phyloP scores from a whole-genome alignment of 345 rosid species.

The Salix purpurea region DNA sequence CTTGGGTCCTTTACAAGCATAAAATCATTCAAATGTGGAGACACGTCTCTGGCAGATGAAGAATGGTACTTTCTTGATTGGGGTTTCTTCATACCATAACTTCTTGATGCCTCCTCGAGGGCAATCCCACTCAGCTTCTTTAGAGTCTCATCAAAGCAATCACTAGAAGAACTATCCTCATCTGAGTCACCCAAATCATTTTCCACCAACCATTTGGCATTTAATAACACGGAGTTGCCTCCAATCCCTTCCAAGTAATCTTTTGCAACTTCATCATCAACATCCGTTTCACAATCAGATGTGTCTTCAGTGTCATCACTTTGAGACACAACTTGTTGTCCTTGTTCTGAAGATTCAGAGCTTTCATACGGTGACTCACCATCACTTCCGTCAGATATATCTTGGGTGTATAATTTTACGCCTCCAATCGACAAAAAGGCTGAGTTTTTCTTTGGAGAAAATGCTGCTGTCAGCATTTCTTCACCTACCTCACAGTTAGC shows the following conservation, averaged over 20 bases:
- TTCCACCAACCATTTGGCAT: conserved; percentile 57
- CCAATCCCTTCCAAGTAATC: conserved; percentile 94
- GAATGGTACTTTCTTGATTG: conserved; percentile 32
- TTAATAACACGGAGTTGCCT: conserved; percentile 50
- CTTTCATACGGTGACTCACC: conserved; percentile 33
- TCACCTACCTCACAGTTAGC: conserved; percentile 19
- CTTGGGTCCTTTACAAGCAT: conserved; percentile 70
- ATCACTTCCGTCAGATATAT: conserved; percentile 60
- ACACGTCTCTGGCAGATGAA: conserved; percentile 30
- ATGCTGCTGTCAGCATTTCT: conserved; percentile 23
- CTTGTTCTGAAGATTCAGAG: conserved; percentile 41
- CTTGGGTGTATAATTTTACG: conserved; percentile 66
- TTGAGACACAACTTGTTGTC: conserved; percentile 36
- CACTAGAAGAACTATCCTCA: conserved; percentile 51
- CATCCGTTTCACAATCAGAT: conserved; percentile 50
- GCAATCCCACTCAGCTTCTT: conserved; percentile 62
- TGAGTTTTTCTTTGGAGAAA: conserved; percentile 44
- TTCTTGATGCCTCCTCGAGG: conserved; percentile 70
- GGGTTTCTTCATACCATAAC: conserved; percentile 55
- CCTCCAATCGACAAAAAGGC: conserved; percentile 83
- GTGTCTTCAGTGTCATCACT: conserved; percentile 39
- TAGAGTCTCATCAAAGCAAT: conserved; percentile 40
- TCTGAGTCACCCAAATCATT: conserved; percentile 39
- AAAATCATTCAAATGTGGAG: conserved; percentile 58
- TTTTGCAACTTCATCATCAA: conserved; percentile 74